Base-by-base conservation (phyloP, 129 eudicot species). In the Logfia minima region DNA sequence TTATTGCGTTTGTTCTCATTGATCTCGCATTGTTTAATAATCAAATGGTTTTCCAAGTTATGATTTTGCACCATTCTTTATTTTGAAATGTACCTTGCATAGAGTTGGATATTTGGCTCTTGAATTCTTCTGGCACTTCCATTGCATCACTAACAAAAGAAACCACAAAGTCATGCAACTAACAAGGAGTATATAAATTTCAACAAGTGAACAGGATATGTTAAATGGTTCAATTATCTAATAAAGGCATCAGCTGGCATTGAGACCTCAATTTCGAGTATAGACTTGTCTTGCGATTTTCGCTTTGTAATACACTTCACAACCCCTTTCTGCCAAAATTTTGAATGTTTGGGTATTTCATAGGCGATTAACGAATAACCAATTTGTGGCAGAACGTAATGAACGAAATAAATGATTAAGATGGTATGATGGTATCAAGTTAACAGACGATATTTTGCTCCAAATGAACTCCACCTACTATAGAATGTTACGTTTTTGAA, bases 221-320 rank as follows among this genome's bases (percentile, higher is more conserved):
- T 18, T 18, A 8, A 7, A 17, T 22, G n/a, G 31, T 80, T 75
- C 9, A 22, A 16, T 48, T 88, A 95, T 96, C 96, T 85, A 21
- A 89, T 75, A 53, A 55, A 74, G 17, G 76, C 39, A 72, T 95
- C 92, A 0, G 84, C 83, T 4, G 97, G 92, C 93, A 92, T 89
- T 34, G 95, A 89, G 51, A 89, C 92, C 82, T 88, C 92, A n/a
- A n/a, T n/a, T n/a, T n/a, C n/a, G n/a, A n/a, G n/a, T n/a, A n/a
- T n/a, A n/a, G n/a, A n/a, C n/a, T n/a, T n/a, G n/a, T n/a, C n/a
- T n/a, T n/a, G n/a, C n/a, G n/a, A 29, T 39, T 69, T 34, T 31
- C 80, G 92, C 17, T 78, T 84, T 8, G 80, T 88, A 41, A 95
- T 79, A 53, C 73, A 81, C 82, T 86, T 75, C 43, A 95, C 85